phyloP scores from a whole-genome alignment of 2,329 filamentous ascomycete genomes.

The Monilinia vaccinii-corymbosi region DNA sequence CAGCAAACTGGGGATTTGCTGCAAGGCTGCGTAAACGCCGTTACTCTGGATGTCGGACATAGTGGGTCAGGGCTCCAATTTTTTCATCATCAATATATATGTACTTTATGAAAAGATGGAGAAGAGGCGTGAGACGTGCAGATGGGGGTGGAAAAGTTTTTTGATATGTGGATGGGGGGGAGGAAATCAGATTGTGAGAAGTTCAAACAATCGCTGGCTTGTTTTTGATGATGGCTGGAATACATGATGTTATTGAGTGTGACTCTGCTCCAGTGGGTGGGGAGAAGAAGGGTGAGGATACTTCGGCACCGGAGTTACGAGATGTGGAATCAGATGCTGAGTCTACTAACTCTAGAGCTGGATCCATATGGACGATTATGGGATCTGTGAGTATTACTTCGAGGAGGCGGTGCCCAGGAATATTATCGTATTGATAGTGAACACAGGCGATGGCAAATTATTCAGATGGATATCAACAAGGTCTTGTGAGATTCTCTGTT shows the following conservation, averaged over 20 bases:
- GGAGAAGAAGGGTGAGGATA: background rate
- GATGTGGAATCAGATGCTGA: constrained; percentile 4
- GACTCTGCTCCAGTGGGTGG: background rate
- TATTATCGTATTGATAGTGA: background rate
- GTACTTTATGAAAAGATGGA: background rate
- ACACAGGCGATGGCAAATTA: constrained; percentile 6
- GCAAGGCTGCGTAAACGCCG: background rate
- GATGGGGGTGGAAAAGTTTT: background rate
- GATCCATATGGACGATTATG: constrained; percentile 7
- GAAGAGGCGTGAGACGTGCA: background rate
- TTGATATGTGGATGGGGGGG: background rate
- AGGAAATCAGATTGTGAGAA: background rate
- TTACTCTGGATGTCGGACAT: background rate
- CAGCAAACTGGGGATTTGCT: background rate
- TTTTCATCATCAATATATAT: background rate
- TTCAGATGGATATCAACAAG: constrained; percentile 8
- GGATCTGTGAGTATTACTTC: background rate
- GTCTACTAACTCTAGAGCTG: background rate
- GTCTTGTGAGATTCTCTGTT: background rate
- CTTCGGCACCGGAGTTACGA: background rate
- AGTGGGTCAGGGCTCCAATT: background rate
- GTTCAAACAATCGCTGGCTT: background rate
- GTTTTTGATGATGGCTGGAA: background rate
- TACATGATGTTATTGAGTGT: background rate
- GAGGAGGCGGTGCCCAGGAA: background rate